Base-by-base conservation (phyloP, 805 yeast species). In the Wickerhamomyces queroliae region DNA sequence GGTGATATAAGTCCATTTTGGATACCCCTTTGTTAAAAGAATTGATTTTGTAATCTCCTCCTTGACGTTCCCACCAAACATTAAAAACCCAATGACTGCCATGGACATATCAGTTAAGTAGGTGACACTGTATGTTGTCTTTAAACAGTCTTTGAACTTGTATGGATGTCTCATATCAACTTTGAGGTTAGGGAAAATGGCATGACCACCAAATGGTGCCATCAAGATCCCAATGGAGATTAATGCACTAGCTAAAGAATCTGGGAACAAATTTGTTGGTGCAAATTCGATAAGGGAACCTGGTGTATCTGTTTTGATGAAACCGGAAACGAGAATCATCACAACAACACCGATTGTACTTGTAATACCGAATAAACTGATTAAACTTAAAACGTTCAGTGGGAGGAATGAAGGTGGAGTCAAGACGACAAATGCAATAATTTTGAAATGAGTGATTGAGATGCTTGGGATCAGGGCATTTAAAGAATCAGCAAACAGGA, bases 191-290 rank as follows among this genome's bases (percentile, higher is more conserved):
- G 91, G 91, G 48, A 82, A 82, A 7, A 84, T 80, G 1, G 88
- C 86, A 56, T 83, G 91, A 3, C 93, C 93, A 41, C 91, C 91
- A 78, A 86, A 83, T 11, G 89, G 88, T 4, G 90, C 88, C 70
- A 83, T 73, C 42, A 79, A 69, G 22, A 83, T 68, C 2, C 91
- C 91, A 40, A 81, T 61, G 8, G 83, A 70, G 34, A 83, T 65
- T 35, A 83, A 69, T 24, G 78, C 66, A 44, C 74, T 76, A 6
- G 69, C 58, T 13, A 62, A 50, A 9, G 73, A 64, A 6, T 58
- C 52, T 3, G 96, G 96, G 70, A 77, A 78, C 43, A 83, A 32
- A 45, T 79, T 74, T 0, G 93, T 83, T 6, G 74, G 71, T 72
- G 81, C 80, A 11, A 81, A 77, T 16, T 65, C 53, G 15, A 80